A percentile compares a stretch with the other conserved stretches of the same genome.
Conservation (phyloP, 495 filamentous ascomycete species). For the Tuber aestivum region DNA sequence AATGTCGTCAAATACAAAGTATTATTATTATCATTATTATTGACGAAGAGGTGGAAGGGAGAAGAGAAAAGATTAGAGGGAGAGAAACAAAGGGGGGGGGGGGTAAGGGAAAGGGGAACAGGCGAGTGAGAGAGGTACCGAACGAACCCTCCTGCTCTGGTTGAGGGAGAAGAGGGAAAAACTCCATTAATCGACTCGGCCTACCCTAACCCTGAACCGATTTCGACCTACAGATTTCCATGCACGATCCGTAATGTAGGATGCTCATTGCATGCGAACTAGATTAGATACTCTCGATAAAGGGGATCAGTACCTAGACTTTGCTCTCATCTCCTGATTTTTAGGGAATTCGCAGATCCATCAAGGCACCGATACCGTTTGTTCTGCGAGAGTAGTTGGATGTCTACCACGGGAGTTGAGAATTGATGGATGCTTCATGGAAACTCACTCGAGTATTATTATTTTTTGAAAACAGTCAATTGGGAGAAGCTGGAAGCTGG, state of each 20-base stretch:
- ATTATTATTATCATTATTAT: neutral
- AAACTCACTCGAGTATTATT: neutral
- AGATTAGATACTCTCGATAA: constrained; percentile 3
- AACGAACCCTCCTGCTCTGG: neutral
- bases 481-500: neutral
- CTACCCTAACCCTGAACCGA: constrained; percentile 5
- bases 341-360: neutral
- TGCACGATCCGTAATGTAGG: neutral
- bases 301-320: neutral
- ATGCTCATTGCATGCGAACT: constrained; percentile 1
- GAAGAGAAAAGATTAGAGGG: neutral
- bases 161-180: neutral
- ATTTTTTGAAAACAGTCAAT: neutral
- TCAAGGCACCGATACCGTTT: neutral
- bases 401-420: neutral
- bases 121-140: neutral
- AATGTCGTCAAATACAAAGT: neutral
- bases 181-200: neutral
- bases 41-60: neutral
- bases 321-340: neutral
- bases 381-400: constrained; percentile 1
- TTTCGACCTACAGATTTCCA: constrained; percentile 5
- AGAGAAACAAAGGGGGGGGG: neutral
- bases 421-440: neutral
- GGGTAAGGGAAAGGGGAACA: neutral